Percentiles rank a stretch among this genome's conserved stretches.
phyloP scores from a whole-genome alignment of 1,139 yeast genomes.

The Diutina neorugosa region DNA sequence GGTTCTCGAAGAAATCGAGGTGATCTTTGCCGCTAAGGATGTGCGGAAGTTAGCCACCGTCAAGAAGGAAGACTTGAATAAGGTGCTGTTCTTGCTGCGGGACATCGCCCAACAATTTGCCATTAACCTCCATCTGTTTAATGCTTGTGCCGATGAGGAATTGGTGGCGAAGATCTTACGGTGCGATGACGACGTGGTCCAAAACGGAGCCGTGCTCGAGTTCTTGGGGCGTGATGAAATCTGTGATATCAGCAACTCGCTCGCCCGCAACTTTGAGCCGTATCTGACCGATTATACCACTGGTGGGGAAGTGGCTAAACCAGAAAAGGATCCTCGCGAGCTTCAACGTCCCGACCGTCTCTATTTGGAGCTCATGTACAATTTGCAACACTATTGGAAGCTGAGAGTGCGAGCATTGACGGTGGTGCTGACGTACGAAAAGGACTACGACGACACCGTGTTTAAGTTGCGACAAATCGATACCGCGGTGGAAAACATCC shows the following conservation, averaged over 20 bases:
- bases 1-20: slow-evolving; percentile 64
- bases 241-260: slow-evolving; percentile 47
- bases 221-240: slow-evolving; percentile 61
- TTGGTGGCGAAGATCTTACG: slow-evolving; percentile 44
- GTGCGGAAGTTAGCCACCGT: slow-evolving; percentile 43
- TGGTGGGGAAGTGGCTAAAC: slow-evolving; percentile 25
- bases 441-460: slow-evolving; percentile 59
- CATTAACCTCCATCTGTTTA: slow-evolving; percentile 57
- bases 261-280: slow-evolving; percentile 59
- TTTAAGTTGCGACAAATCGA: slow-evolving; percentile 50
- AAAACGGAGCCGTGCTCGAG: slow-evolving; percentile 53
- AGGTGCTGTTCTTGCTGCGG: slow-evolving; percentile 49
- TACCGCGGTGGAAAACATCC: slow-evolving; percentile 49
- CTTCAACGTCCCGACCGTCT: slow-evolving; percentile 69
- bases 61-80: slow-evolving; percentile 36
- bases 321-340: slow-evolving; percentile 66
- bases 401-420: slow-evolving; percentile 64
- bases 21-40: slow-evolving; percentile 70
- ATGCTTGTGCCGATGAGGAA: slow-evolving; percentile 40
- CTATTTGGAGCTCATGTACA: slow-evolving; percentile 60
- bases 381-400: slow-evolving; percentile 70
- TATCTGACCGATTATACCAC: slow-evolving; percentile 37
- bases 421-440: slow-evolving; percentile 49
- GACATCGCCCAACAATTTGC: slow-evolving; percentile 74
- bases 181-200: slow-evolving; percentile 48